phyloP scores from a whole-genome alignment of 2,329 filamentous ascomycete species.

The Pseudopyricularia cyperi region DNA sequence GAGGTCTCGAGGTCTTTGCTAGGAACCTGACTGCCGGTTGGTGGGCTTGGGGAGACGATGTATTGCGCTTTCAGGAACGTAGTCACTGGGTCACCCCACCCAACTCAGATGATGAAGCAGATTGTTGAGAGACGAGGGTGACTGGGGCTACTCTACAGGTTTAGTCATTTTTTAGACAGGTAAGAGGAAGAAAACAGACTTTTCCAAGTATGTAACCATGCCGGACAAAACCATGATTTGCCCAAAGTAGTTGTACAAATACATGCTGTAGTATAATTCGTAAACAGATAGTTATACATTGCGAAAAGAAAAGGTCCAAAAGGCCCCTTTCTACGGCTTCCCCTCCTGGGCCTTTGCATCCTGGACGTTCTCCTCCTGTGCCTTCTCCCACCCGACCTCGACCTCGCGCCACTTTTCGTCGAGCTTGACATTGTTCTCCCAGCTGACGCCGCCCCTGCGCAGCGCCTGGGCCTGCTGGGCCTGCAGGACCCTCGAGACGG shows the following conservation, averaged over 20 bases:
- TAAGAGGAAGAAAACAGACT: background rate
- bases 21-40: slow-evolving; percentile 61
- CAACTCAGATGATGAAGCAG: background rate
- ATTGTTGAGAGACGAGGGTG: background rate
- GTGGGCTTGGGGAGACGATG: slow-evolving; percentile 70
- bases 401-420: slow-evolving; percentile 33
- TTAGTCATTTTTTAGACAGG: too few relatives aligned
- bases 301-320: background rate
- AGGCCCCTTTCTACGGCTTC: background rate
- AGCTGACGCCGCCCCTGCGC: slow-evolving; percentile 45
- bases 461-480: slow-evolving; percentile 50
- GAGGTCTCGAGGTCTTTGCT: slow-evolving; percentile 64
- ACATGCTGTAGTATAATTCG: background rate
- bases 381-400: slow-evolving; percentile 6
- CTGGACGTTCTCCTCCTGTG: slow-evolving; percentile 8
- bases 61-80: slow-evolving; percentile 52
- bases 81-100: slow-evolving; percentile 28
- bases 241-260: background rate
- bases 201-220: background rate
- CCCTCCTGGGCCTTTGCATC: background rate
- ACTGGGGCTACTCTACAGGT: background rate
- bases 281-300: background rate
- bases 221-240: background rate
- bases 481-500: slow-evolving; percentile 25
- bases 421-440: slow-evolving; percentile 36